These are phyloP conservation scores for Podaxis carcinomalis DNA, from an alignment of 768 basidiomycete genomes.

Conservation along the genomic window DNA sequence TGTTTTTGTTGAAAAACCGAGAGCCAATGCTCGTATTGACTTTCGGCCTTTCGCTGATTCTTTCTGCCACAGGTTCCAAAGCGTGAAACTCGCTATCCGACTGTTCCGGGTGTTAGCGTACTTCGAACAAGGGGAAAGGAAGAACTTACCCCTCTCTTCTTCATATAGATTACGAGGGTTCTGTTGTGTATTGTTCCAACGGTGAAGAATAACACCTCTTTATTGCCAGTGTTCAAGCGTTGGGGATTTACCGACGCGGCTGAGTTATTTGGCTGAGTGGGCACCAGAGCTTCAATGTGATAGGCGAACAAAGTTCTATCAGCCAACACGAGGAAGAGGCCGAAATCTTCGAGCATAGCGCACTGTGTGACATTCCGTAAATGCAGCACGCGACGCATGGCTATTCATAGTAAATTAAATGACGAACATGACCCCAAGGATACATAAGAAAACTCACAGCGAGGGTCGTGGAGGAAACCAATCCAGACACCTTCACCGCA, in stretches of 20 bases:
- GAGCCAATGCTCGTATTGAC: conserved; percentile 60
- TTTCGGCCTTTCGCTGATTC: conserved; percentile 71
- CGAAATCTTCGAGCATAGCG: conserved; percentile 94
- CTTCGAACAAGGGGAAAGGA: not conserved
- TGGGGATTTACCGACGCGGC: conserved; percentile 80
- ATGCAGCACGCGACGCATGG: conserved; percentile 90
- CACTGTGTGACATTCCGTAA: conserved; percentile 93
- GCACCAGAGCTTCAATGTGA: conserved; percentile 94
- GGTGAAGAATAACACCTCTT: conserved; percentile 95
- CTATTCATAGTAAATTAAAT: conserved; percentile 30
- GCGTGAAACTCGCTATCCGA: conserved; percentile 90
- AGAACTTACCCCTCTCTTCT: conserved; percentile 66
- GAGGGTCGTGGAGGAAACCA: conserved; percentile 86
- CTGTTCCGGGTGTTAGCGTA: conserved; percentile 20
- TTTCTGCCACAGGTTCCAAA: conserved; percentile 86
- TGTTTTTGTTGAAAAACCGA: conserved; percentile 46
- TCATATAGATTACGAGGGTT: conserved; percentile 82
- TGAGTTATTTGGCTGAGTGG: conserved; percentile 68
- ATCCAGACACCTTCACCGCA: conserved; percentile 98
- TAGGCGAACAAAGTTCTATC: conserved; percentile 94
- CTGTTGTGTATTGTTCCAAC: conserved; percentile 85
- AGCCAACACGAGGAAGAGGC: conserved; percentile 92
- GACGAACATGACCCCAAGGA: not conserved
- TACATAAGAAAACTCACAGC: conserved; percentile 47
- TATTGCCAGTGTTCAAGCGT: conserved; percentile 77